Evolutionary conservation across 129 eudicot genomes (phyloP).

Genomic region (Flaveria bidentis): DNA sequence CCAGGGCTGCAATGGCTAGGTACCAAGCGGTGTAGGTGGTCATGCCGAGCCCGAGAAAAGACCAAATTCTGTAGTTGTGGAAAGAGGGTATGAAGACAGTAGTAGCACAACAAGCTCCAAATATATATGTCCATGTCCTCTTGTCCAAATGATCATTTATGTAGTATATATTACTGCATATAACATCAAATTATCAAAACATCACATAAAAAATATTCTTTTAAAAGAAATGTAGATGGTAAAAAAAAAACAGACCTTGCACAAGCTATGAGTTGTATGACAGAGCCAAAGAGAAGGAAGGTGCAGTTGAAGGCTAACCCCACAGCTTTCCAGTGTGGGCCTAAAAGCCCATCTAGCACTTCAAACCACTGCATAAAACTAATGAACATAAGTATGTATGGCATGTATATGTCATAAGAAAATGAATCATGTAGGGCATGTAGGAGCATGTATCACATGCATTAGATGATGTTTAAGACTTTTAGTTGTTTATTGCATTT

Average conservation of each 20-base stretch:
- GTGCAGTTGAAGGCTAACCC: constrained; percentile 82
- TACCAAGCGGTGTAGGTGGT: constrained; percentile 91
- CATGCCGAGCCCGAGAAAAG: constrained; percentile 81
- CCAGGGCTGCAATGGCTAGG: constrained; percentile 65
- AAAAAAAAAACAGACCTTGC: constrained; percentile 52
- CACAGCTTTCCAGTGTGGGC: constrained; percentile 70
- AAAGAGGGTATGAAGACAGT: constrained; percentile 77
- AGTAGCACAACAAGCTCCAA: constrained; percentile 85
- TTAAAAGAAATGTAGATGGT: background rate
- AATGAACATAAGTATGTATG: constrained; percentile 28
- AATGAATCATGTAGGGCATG: constrained; percentile 33
- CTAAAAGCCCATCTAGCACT: constrained; percentile 76
- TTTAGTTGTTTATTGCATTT: constrained; percentile 6
- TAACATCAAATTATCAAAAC: background rate
- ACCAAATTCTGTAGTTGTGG: constrained; percentile 82
- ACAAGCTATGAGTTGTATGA: constrained; percentile 85
- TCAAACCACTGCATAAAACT: constrained; percentile 76
- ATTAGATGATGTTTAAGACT: constrained; percentile 6
- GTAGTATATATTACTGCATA: constrained; percentile 76
- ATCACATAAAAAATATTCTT: background rate
- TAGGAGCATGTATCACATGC: constrained; percentile 29
- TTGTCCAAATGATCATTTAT: constrained; percentile 73
- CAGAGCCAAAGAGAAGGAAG: constrained; percentile 76
- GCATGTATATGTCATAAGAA: constrained; percentile 32
- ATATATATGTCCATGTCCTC: constrained; percentile 83